Percentiles rank a stretch among this genome's conserved stretches.
Conservation (phyloP, 371 early-diverging fungal species). For the Thermomucor indicae-seudaticae region DNA sequence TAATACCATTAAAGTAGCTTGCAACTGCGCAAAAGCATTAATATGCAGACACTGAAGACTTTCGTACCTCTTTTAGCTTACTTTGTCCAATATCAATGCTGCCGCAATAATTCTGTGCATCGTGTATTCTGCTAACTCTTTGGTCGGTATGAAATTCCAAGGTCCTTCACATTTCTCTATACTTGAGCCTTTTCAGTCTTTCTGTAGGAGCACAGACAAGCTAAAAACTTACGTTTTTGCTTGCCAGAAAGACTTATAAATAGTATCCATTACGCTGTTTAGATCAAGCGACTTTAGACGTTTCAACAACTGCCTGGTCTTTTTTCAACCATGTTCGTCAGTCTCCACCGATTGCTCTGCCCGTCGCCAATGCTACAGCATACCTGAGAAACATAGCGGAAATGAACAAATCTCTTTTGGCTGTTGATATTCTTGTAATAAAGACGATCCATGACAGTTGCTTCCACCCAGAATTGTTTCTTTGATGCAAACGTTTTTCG, state of each 20-base stretch:
- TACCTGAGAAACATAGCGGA: slow-evolving; percentile 22
- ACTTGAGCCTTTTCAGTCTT: background rate
- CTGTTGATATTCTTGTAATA: slow-evolving; percentile 34
- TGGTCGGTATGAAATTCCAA: slow-evolving; percentile 30
- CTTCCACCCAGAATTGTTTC: slow-evolving; percentile 36
- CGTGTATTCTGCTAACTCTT: slow-evolving; percentile 33
- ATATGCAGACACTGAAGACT: background rate
- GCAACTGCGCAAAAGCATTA: slow-evolving; percentile 9
- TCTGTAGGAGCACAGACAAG: background rate
- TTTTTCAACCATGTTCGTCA: background rate
- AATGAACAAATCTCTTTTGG: slow-evolving; percentile 37
- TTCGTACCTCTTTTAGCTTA: slow-evolving; percentile 1
- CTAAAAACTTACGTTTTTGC: slow-evolving; percentile 18
- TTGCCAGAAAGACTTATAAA: slow-evolving; percentile 33
- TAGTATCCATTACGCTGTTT: slow-evolving; percentile 19
- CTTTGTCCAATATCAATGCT: slow-evolving; percentile 30
- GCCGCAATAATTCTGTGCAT: slow-evolving; percentile 35
- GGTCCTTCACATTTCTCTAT: slow-evolving; percentile 20
- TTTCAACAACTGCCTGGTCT: slow-evolving; percentile 26
- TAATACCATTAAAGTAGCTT: slow-evolving; percentile 21
- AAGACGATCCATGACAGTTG: slow-evolving; percentile 24
- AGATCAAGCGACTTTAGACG: slow-evolving; percentile 24
- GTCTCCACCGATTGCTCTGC: background rate
- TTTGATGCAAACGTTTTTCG: slow-evolving; percentile 16
- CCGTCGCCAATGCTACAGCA: background rate